Percentiles rank a stretch among this genome's conserved stretches.
Evolutionary conservation across 805 yeast species (phyloP).

Genomic region (Phaffomyces antillensis): DNA sequence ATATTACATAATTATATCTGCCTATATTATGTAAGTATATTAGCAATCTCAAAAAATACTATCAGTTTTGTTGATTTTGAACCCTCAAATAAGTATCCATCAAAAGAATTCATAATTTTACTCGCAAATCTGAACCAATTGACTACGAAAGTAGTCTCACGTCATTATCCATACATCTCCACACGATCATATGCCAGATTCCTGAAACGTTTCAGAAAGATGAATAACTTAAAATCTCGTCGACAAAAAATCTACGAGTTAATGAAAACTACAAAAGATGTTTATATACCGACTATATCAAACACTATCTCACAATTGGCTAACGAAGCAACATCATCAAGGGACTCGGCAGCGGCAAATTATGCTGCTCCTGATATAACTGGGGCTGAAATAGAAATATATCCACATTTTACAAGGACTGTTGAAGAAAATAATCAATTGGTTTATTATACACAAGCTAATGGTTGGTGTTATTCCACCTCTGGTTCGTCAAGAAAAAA

Average conservation of each 20-base stretch:
- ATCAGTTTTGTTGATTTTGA: too few relatives aligned
- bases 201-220: neutral
- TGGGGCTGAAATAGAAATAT: conserved; percentile 54
- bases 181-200: neutral
- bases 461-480: conserved; percentile 66
- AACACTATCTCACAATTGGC: conserved; percentile 35
- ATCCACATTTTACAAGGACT: conserved; percentile 46
- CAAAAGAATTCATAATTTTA: too few relatives aligned
- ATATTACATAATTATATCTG: too few relatives aligned
- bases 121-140: too few relatives aligned
- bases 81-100: too few relatives aligned
- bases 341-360: conserved; percentile 16
- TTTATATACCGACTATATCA: conserved; percentile 46
- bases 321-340: neutral
- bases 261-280: conserved; percentile 48
- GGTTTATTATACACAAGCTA: conserved; percentile 49
- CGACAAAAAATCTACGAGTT: conserved; percentile 43
- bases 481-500: conserved; percentile 69
- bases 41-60: too few relatives aligned
- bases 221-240: conserved; percentile 7
- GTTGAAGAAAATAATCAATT: conserved; percentile 10
- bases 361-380: neutral
- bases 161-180: too few relatives aligned
- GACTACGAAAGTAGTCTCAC: too few relatives aligned
- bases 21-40: too few relatives aligned